A percentile compares a stretch with the other conserved stretches of the same genome.
These are phyloP conservation scores for Basipetospora chlamydospora DNA, from an alignment of 2,329 filamentous ascomycete species.

Conservation along the genomic window DNA sequence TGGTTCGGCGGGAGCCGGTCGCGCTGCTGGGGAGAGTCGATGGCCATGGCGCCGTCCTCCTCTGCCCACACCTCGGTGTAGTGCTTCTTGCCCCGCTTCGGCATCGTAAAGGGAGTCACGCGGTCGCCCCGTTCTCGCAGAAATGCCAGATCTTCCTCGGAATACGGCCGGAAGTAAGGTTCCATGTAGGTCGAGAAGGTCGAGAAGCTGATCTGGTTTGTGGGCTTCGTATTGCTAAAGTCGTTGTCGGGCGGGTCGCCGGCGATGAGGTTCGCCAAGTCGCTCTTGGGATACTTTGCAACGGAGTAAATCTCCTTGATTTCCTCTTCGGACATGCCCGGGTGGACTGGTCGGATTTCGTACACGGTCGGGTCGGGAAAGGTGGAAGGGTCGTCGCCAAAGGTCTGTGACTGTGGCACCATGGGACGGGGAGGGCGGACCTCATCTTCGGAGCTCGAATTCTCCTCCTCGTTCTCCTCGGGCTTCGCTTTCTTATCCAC, in stretches of 20 bases:
- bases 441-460: slow-evolving; percentile 43
- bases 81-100: slow-evolving; percentile 67
- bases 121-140: slow-evolving; percentile 82
- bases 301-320: slow-evolving; percentile 82
- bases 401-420: slow-evolving; percentile 68
- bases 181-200: slow-evolving; percentile 91
- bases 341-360: slow-evolving; percentile 64
- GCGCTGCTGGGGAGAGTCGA: slow-evolving; percentile 49
- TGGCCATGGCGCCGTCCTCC: slow-evolving; percentile 68
- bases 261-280: slow-evolving; percentile 72
- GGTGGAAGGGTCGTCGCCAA: slow-evolving; percentile 83
- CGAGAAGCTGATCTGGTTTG: slow-evolving; percentile 83
- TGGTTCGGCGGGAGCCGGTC: slow-evolving; percentile 67
- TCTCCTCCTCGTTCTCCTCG: slow-evolving; percentile 26
- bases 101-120: slow-evolving; percentile 69
- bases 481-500: slow-evolving; percentile 37
- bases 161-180: slow-evolving; percentile 76
- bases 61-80: slow-evolving; percentile 90
- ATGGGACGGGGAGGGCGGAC: slow-evolving; percentile 46
- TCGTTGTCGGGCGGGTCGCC: slow-evolving; percentile 87
- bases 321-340: slow-evolving; percentile 71
- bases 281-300: slow-evolving; percentile 62
- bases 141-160: slow-evolving; percentile 89
- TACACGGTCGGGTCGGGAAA: slow-evolving; percentile 88
- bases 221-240: slow-evolving; percentile 86